Evolutionary conservation across 2,329 filamentous ascomycete genomes (phyloP), one percentile per base, ranked within the genome.

Genomic region (Claviceps paspali): DNA sequence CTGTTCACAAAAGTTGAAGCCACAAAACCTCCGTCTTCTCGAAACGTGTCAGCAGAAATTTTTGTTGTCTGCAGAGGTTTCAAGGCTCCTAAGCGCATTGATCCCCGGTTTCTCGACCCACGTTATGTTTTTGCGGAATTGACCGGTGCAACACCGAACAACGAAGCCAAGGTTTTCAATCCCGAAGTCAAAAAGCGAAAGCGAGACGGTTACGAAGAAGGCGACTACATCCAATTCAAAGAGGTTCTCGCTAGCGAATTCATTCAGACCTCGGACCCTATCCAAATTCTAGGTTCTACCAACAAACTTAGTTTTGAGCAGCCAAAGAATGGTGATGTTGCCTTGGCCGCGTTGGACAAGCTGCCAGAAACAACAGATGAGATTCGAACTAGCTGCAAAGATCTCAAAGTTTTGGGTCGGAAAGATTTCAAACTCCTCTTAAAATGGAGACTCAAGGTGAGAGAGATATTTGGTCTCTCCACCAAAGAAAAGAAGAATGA

Each of bases 161-260:
- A 96, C 48, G 91, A 98, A 57, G 91, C 91, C 28, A 94, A 93
- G 57, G 91, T 98, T 2, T 98, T 88, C 67, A 95, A 98, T 47
- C 91, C 91, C 0, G 91, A 98, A 55, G 69, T 84, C 53, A 98
- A 96, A 70, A 98, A 95, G 74, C 70, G 91, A 41, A 96, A 95
- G 73, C 72, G 91, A 66, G 88, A 93, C 31, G 91, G 91, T 68
- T 98, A 98, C 47, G 88, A 96, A 47, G 91, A 98, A 59, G 88
- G 85, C 26, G 86, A 98, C 47, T 94, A 80, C 57, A 88, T 77
- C 4, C 84, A 94, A 50, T 93, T 82, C 65, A 93, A 95, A 55
- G 84, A 94, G 52, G 73, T 82, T 2, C 65, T 84, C 0, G 88
- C 87, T 1, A 91, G 79, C 55, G 85, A 95, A 38, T 98, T 96